Evolutionary conservation across 2,329 filamentous ascomycete genomes (phyloP).

Genomic region (Emmonsiellopsis sp.): DNA sequence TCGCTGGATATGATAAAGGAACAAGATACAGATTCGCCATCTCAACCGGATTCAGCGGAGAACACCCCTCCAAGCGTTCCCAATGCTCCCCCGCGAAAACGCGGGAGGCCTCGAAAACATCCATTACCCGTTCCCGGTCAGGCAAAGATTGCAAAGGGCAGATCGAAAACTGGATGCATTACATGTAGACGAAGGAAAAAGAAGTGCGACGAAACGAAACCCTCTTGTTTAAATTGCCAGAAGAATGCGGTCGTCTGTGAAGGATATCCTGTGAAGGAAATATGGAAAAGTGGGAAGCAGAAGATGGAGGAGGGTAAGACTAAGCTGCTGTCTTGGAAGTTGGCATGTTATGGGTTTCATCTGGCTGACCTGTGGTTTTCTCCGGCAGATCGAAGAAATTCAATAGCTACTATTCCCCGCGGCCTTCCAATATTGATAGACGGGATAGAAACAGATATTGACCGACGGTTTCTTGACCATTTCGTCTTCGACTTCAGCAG

Average conservation of each 20-base stretch:
- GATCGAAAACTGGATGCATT: conserved; percentile 49
- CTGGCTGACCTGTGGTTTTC: neutral
- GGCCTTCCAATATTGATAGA: conserved; percentile 57
- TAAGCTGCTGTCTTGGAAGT: neutral
- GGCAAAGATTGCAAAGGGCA: conserved; percentile 67
- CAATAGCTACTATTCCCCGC: conserved; percentile 28
- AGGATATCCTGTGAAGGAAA: conserved; percentile 75
- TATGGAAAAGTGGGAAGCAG: conserved; percentile 80
- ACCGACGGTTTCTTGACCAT: conserved; percentile 72
- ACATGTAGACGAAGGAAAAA: conserved; percentile 53
- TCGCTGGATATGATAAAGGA: conserved; percentile 22
- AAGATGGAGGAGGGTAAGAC: conserved; percentile 54
- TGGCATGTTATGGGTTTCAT: neutral
- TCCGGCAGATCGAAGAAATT: conserved; percentile 22
- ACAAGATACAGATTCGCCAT: conserved; percentile 21
- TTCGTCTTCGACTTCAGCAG: conserved; percentile 72
- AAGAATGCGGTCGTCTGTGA: conserved; percentile 91
- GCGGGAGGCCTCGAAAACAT: conserved; percentile 76
- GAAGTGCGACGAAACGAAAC: conserved; percentile 45
- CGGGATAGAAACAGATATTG: conserved; percentile 70
- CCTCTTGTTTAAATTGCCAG: conserved; percentile 61
- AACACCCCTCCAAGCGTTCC: conserved; percentile 11
- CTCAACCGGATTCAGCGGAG: conserved; percentile 18
- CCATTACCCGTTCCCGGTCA: conserved; percentile 53
- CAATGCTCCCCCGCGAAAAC: conserved; percentile 42